A percentile compares a stretch with the other conserved stretches of the same genome.
Evolutionary conservation across 768 basidiomycete genomes (phyloP).

Genomic region (Mycena maculata): DNA sequence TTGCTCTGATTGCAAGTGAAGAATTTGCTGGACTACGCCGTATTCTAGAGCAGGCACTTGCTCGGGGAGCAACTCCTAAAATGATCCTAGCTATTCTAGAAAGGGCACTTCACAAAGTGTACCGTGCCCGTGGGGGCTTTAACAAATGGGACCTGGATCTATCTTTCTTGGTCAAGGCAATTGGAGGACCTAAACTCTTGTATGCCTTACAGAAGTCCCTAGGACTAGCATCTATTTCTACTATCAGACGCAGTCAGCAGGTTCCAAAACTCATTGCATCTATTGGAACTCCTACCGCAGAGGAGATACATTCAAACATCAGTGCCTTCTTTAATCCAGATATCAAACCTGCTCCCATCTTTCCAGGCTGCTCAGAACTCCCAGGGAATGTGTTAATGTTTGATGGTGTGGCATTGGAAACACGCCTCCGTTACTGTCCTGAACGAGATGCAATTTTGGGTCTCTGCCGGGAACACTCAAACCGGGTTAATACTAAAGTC

Average conservation of each 20-base stretch:
- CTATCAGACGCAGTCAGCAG: slow-evolving; percentile 22
- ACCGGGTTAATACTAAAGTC: slow-evolving; percentile 20
- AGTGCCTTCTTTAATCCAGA: slow-evolving; percentile 26
- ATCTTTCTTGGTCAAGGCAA: slow-evolving; percentile 42
- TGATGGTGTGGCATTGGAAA: slow-evolving; percentile 44
- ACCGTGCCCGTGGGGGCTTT: slow-evolving; percentile 33
- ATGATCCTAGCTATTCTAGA: slow-evolving; percentile 13
- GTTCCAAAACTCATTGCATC: slow-evolving; percentile 37
- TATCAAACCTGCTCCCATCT: slow-evolving; percentile 25
- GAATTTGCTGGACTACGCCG: slow-evolving; percentile 28
- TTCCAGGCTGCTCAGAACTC: slow-evolving; percentile 4
- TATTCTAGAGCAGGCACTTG: slow-evolving; percentile 21
- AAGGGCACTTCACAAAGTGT: slow-evolving; percentile 16
- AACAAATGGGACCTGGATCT: slow-evolving; percentile 40
- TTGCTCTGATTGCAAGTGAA: slow-evolving; percentile 28
- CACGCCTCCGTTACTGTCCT: slow-evolving; percentile 33
- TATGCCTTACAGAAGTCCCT: slow-evolving; percentile 41
- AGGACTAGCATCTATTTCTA: slow-evolving; percentile 36
- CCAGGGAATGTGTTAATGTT: slow-evolving; percentile 40
- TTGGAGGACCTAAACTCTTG: slow-evolving; percentile 41
- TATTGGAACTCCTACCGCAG: slow-evolving; percentile 24
- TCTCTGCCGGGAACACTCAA: slow-evolving; percentile 43
- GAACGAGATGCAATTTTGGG: slow-evolving; percentile 32
- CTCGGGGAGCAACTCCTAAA: slow-evolving; percentile 12
- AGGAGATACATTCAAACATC: slow-evolving; percentile 35